Evolutionary conservation across 345 rosid species (phyloP).

Genomic region (Hypericum androsaemum): DNA sequence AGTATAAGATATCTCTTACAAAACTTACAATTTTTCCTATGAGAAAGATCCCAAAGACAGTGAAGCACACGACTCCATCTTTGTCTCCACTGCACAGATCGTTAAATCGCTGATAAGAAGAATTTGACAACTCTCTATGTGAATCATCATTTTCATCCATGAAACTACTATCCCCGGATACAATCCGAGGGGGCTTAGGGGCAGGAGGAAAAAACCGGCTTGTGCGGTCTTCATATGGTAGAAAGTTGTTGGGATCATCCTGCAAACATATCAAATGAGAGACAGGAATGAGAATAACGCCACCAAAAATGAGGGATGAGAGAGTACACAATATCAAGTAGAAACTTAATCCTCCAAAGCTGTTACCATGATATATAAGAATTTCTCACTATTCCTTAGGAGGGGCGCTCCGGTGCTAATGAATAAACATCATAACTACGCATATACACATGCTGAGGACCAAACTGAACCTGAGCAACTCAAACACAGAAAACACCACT

Average conservation of each 20-base stretch:
- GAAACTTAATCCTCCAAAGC: too few species aligned
- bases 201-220: conserved; percentile 82
- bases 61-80: conserved; percentile 77
- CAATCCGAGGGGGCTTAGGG: conserved; percentile 74
- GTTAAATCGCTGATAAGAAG: conserved; percentile 74
- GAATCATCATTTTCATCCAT: conserved; percentile 80
- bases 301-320: too few species aligned
- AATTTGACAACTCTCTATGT: conserved; percentile 60
- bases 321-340: too few species aligned
- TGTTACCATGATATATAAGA: too few species aligned
- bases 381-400: too few species aligned
- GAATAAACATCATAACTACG: not conserved
- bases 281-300: not conserved
- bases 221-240: conserved; percentile 71
- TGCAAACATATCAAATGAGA: conserved; percentile 20
- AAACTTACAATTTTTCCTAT: conserved; percentile 80
- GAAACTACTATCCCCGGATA: conserved; percentile 72
- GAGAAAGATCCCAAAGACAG: conserved; percentile 89
- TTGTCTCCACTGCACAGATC: conserved; percentile 78
- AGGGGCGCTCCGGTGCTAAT: too few species aligned
- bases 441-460: too few species aligned
- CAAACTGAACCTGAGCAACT: not conserved
- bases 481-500: conserved; percentile 11
- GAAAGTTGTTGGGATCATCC: conserved; percentile 36
- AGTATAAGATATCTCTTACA: not conserved